Evolutionary conservation across 2,329 filamentous ascomycete species (phyloP).

Genomic region (Pyrenochaeta sp.): DNA sequence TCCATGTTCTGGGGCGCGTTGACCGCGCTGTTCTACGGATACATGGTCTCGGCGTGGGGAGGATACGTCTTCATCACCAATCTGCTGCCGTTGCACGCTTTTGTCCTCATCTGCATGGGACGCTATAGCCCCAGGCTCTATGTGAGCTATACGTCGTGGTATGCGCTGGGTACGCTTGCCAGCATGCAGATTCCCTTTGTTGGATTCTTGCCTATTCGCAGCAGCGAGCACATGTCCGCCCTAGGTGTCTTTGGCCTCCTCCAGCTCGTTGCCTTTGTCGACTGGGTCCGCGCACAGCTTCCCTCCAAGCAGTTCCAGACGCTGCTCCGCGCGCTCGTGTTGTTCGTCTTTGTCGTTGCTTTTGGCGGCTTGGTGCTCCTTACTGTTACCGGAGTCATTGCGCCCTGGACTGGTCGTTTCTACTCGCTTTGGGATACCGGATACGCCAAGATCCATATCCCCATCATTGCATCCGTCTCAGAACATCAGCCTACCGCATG

Average conservation of each 20-base stretch:
- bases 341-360: conserved; percentile 75
- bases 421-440: conserved; percentile 99
- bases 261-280: conserved; percentile 90
- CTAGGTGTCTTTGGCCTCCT: conserved; percentile 94
- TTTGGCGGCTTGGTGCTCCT: conserved; percentile 79
- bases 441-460: conserved; percentile 99
- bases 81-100: conserved; percentile 89
- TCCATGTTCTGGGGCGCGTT: conserved; percentile 96
- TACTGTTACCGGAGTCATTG: conserved; percentile 88
- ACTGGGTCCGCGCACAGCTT: conserved; percentile 87
- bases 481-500: conserved; percentile 99
- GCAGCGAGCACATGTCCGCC: conserved; percentile 98
- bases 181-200: conserved; percentile 99
- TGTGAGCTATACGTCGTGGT: conserved; percentile 98
- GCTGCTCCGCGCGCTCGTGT: conserved; percentile 78
- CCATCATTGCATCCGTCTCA: conserved; percentile 99
- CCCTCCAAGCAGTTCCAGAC: conserved; percentile 94
- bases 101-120: conserved; percentile 96
- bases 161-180: conserved; percentile 90
- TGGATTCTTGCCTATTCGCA: conserved; percentile 93
- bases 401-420: conserved; percentile 97
- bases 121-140: conserved; percentile 93
- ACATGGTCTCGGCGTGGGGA: conserved; percentile 99
- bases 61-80: conserved; percentile 99
- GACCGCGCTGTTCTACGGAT: conserved; percentile 96